Evolutionary conservation across 495 filamentous ascomycete species (phyloP).

Genomic region (Penicillium chermesinum): DNA sequence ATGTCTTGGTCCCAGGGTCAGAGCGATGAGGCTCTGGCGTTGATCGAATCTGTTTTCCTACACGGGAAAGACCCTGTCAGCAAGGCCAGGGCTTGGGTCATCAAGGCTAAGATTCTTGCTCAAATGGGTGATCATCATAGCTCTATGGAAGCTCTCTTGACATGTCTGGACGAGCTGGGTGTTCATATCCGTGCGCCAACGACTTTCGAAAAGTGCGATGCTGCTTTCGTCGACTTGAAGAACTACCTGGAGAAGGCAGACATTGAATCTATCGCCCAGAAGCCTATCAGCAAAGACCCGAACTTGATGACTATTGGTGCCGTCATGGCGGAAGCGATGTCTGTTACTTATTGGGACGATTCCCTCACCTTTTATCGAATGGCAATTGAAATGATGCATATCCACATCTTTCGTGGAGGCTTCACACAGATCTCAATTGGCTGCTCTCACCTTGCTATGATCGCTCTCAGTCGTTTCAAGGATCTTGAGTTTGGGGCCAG

Average conservation of each 20-base stretch:
- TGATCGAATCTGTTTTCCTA: constrained; percentile 60
- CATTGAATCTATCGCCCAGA: constrained; percentile 48
- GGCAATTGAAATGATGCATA: constrained; percentile 63
- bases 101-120: constrained; percentile 71
- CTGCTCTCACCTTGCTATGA: constrained; percentile 69
- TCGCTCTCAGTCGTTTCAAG: constrained; percentile 67
- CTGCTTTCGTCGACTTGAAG: constrained; percentile 57
- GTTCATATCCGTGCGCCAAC: constrained; percentile 59
- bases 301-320: constrained; percentile 62
- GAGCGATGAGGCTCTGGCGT: constrained; percentile 53
- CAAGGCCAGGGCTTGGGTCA: constrained; percentile 72
- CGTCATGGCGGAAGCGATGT: constrained; percentile 69
- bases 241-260: constrained; percentile 55
- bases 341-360: constrained; percentile 81
- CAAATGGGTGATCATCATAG: constrained; percentile 62
- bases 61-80: constrained; percentile 64
- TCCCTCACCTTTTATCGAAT: constrained; percentile 70
- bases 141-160: constrained; percentile 63
- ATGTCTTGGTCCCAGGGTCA: constrained; percentile 72
- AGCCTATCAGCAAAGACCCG: constrained; percentile 47
- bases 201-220: constrained; percentile 70
- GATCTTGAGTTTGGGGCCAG: constrained; percentile 63
- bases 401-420: constrained; percentile 57
- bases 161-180: constrained; percentile 62
- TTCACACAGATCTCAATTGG: constrained; percentile 73